Evolutionary conservation across 495 filamentous ascomycete species (phyloP), one percentile per base, ranked within the genome.

Genomic region (Xylaria venustula): DNA sequence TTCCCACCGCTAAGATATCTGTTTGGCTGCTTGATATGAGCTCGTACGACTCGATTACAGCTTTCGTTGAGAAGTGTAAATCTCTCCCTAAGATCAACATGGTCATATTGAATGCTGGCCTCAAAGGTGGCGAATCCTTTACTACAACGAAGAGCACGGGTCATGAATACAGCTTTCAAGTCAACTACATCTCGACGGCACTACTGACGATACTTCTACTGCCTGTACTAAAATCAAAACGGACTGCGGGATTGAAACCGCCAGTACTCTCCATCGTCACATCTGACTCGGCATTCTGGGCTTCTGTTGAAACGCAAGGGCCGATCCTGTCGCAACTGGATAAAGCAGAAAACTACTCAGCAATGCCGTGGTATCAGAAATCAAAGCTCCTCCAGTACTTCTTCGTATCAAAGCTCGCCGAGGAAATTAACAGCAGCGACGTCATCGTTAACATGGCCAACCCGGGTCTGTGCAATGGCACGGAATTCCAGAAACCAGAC

Each of bases 11-110:
- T 6, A 66, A 64, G 6, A 52, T 72, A 12, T 64, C 75, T 36
- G 83, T 85, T 7, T 83, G 81, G 81, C 60, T 74, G 17, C 66
- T 86, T 0, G 81, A 86, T 57, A 74, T 85, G 53, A 62, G 68
- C 5, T 78, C 75, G 0, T 83, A 81, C 47, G 69, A 71, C 3
- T 81, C 78, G 0, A 65, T 82, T 23, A 59, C 63, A 22, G 69
- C 70, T 0, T 84, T 86, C 64, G 74, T 68, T 4, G 64, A 71
- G 14, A 75, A 70, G 28, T 70, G 70, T 17, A 72, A 67, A 60
- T 73, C 62, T 58, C 70, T 81, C 0, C 36, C 64, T 2, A 62
- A 75, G 1, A 62, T 85, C 20, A 76, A 85, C 54, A 73, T 80
- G 19, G 76, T 73, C 3, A 70, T 84, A 20, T 67, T 84, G 26